These are phyloP conservation scores for Seiridium unicorne DNA, from an alignment of 2,329 filamentous ascomycete species.

Conservation along the genomic window DNA sequence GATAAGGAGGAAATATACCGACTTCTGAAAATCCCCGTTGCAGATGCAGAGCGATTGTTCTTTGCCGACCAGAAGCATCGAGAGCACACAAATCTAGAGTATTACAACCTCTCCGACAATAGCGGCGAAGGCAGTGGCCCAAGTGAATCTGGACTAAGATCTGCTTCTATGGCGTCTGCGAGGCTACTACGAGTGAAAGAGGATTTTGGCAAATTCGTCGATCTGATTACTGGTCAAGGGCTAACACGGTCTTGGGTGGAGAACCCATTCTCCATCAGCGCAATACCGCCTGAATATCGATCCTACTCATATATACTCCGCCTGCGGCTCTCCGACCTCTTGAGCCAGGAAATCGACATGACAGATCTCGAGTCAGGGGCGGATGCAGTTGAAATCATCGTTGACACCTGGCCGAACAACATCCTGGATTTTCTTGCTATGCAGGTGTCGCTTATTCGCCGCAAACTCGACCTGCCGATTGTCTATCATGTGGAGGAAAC, in stretches of 20 bases:
- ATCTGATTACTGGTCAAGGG: slow-evolving; percentile 53
- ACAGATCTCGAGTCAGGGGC: slow-evolving; percentile 54
- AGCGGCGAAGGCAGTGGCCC: slow-evolving; percentile 29
- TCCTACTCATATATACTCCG: slow-evolving; percentile 61
- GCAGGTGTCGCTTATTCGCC: slow-evolving; percentile 55
- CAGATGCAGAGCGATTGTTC: slow-evolving; percentile 56
- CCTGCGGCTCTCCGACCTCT: slow-evolving; percentile 58
- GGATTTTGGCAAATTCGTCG: slow-evolving; percentile 59
- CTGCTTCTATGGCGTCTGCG: slow-evolving; percentile 52
- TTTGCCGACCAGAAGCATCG: slow-evolving; percentile 55
- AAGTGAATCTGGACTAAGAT: slow-evolving; percentile 31
- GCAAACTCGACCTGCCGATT: slow-evolving; percentile 54
- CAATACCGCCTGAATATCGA: slow-evolving; percentile 57
- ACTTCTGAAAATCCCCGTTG: slow-evolving; percentile 46
- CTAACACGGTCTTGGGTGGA: slow-evolving; percentile 51
- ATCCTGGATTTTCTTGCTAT: slow-evolving; percentile 49
- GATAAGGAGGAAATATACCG: slow-evolving; percentile 61
- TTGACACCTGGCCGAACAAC: slow-evolving; percentile 55
- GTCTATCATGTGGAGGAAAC: slow-evolving; percentile 56
- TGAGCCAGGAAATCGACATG: slow-evolving; percentile 49
- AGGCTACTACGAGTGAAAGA: slow-evolving; percentile 57
- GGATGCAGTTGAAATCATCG: slow-evolving; percentile 59
- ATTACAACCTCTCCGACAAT: slow-evolving; percentile 62
- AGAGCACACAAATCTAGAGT: slow-evolving; percentile 68
- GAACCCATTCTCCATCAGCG: slow-evolving; percentile 59